Evolutionary conservation across 208 protist genomes (phyloP).

Genomic region (Trypanosoma grayi): DNA sequence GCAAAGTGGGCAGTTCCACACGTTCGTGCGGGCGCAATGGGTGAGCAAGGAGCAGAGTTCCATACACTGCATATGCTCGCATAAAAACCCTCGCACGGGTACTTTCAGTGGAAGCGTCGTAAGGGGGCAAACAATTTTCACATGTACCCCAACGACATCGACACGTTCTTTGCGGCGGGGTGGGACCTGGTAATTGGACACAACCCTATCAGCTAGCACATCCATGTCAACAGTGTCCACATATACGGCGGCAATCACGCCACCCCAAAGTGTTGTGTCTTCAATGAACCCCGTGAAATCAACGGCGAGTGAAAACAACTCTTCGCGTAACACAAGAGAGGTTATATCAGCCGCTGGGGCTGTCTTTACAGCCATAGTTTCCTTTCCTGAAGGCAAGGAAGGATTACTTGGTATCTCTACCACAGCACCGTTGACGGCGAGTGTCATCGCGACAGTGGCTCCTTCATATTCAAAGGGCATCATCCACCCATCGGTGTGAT

Average conservation of each 20-base stretch:
- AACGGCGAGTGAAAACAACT: conserved; percentile 56
- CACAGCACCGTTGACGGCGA: conserved; percentile 55
- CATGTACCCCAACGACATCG: conserved; percentile 44
- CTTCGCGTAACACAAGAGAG: conserved; percentile 29
- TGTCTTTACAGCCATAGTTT: conserved; percentile 55
- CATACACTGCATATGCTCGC: conserved; percentile 84
- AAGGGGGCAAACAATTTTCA: conserved; percentile 64
- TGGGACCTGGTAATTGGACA: conserved; percentile 34
- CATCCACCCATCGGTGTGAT: conserved; percentile 74
- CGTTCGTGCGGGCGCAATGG: conserved; percentile 57
- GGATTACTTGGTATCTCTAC: conserved; percentile 52
- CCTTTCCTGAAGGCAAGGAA: conserved; percentile 56
- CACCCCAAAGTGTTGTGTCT: conserved; percentile 65
- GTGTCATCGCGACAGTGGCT: conserved; percentile 42
- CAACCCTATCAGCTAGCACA: conserved; percentile 37
- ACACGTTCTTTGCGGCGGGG: background rate
- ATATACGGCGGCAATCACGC: conserved; percentile 66
- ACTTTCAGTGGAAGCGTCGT: conserved; percentile 53
- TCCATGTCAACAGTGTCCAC: conserved; percentile 46
- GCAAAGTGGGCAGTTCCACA: conserved; percentile 89
- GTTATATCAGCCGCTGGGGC: conserved; percentile 66
- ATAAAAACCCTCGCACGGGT: conserved; percentile 55
- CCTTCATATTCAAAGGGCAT: conserved; percentile 54
- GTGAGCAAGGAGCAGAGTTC: conserved; percentile 61
- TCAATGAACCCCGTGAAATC: conserved; percentile 43